Evolutionary conservation across 192 early-diverging fungal genomes (phyloP).

Genomic region (Funneliformis mosseae): DNA sequence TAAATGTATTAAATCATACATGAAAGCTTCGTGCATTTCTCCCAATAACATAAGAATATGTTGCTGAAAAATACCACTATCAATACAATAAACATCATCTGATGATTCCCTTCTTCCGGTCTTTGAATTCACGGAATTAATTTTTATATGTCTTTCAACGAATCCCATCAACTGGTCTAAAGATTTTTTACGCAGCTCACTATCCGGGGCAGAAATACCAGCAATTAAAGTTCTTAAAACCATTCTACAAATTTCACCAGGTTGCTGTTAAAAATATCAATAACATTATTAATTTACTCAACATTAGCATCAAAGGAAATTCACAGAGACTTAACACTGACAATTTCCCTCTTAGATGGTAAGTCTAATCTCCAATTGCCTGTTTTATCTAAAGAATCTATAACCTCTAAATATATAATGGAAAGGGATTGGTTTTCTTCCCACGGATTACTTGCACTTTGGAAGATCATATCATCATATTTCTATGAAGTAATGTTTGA

Average conservation of each 20-base stretch:
- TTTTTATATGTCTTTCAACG: constrained; percentile 24
- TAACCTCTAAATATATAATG: constrained; percentile 15
- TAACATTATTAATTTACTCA: not conserved
- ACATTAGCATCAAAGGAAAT: not conserved
- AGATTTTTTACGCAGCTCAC: constrained; percentile 8
- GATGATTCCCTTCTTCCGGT: not conserved
- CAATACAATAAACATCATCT: constrained; percentile 17
- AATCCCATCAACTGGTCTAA: constrained; percentile 22
- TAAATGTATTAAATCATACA: constrained; percentile 7
- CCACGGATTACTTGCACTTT: constrained; percentile 36
- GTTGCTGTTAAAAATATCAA: constrained; percentile 15
- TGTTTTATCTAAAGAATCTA: constrained; percentile 27
- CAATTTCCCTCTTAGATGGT: constrained; percentile 15
- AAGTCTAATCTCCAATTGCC: constrained; percentile 29
- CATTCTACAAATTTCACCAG: constrained; percentile 30
- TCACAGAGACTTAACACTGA: not conserved
- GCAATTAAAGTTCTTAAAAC: constrained; percentile 23
- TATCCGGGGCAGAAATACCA: constrained; percentile 20
- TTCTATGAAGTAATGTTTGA: not conserved
- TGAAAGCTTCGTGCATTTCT: constrained; percentile 34
- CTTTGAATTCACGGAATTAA: not conserved
- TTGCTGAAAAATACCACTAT: constrained; percentile 26
- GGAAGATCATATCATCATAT: constrained; percentile 26
- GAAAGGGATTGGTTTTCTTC: constrained; percentile 11
- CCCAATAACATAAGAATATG: constrained; percentile 30